phyloP scores from a whole-genome alignment of 2,329 filamentous ascomycete species.

The Alternaria brassicae region DNA sequence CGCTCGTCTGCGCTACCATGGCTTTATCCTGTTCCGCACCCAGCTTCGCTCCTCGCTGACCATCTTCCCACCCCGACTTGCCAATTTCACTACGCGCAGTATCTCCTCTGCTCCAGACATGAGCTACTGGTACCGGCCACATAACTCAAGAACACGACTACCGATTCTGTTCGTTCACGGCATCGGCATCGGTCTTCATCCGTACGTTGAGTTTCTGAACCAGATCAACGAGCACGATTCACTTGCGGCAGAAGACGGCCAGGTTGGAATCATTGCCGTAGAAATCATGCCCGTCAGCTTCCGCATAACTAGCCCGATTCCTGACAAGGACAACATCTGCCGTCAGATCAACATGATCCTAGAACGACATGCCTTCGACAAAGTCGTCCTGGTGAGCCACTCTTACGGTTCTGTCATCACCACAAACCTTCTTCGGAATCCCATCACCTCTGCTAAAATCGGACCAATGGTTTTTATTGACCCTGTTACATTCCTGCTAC shows the following conservation, averaged over 20 bases:
- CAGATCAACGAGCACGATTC: slow-evolving; percentile 55
- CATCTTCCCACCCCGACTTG: slow-evolving; percentile 66
- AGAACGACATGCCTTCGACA: slow-evolving; percentile 62
- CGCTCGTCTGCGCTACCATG: slow-evolving; percentile 54
- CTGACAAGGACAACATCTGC: slow-evolving; percentile 62
- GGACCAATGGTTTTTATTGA: slow-evolving; percentile 63
- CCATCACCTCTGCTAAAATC: slow-evolving; percentile 55
- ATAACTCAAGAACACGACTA: slow-evolving; percentile 63
- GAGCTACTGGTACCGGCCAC: slow-evolving; percentile 71
- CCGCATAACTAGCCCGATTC: slow-evolving; percentile 64
- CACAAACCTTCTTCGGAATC: slow-evolving; percentile 65
- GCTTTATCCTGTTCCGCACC: slow-evolving; percentile 62
- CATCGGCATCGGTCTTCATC: slow-evolving; percentile 71
- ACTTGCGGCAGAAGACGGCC: slow-evolving; percentile 46
- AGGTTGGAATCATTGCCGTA: slow-evolving; percentile 69
- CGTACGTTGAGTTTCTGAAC: slow-evolving; percentile 65
- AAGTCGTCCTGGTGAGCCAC: slow-evolving; percentile 68
- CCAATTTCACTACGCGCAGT: slow-evolving; percentile 56
- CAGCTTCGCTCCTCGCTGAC: slow-evolving; percentile 53
- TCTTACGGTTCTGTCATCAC: slow-evolving; percentile 69
- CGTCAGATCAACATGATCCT: slow-evolving; percentile 65
- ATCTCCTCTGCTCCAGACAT: slow-evolving; percentile 60
- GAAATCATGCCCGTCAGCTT: slow-evolving; percentile 72
- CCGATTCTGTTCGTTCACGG: slow-evolving; percentile 75
- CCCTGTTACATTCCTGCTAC: slow-evolving; percentile 71